Conservation (phyloP, 441 rosid genomes). For the Breynia disticha region DNA sequence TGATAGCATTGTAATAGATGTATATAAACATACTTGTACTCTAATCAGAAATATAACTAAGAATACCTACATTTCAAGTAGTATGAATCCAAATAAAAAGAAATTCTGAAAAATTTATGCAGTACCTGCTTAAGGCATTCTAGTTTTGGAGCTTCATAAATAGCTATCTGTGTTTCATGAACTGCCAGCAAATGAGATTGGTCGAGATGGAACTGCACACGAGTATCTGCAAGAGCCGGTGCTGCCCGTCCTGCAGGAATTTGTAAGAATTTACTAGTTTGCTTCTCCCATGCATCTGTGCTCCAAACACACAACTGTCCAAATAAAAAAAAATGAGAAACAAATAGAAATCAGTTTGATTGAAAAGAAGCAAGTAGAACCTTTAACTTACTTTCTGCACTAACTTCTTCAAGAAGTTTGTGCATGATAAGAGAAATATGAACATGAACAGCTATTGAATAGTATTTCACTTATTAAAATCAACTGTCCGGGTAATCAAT, state of each 20-base stretch:
- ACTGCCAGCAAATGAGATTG: conserved; percentile 51
- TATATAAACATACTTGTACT: too few species aligned
- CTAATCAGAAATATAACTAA: too few species aligned
- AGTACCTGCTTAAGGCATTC: conserved; percentile 63
- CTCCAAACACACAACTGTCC: conserved; percentile 68
- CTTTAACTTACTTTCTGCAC: background rate
- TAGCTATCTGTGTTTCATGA: conserved; percentile 73
- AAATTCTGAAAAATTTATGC: background rate
- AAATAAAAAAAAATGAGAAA: conserved; percentile 4
- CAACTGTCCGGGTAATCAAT: background rate
- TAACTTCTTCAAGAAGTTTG: background rate
- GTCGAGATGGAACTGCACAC: conserved; percentile 69
- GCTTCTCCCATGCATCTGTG: conserved; percentile 92
- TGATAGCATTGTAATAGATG: too few species aligned
- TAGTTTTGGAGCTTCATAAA: conserved; percentile 58
- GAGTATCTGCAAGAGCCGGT: conserved; percentile 52
- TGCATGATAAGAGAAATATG: background rate
- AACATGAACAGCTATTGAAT: too few species aligned
- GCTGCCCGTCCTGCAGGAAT: conserved; percentile 40
- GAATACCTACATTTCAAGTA: too few species aligned
- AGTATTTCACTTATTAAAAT: background rate
- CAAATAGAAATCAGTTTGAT: background rate
- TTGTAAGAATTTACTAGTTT: conserved; percentile 55
- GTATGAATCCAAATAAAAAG: background rate
- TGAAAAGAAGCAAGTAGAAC: too few species aligned